phyloP scores from a whole-genome alignment of 495 filamentous ascomycete species.

The Staphylotrichum longicolle region DNA sequence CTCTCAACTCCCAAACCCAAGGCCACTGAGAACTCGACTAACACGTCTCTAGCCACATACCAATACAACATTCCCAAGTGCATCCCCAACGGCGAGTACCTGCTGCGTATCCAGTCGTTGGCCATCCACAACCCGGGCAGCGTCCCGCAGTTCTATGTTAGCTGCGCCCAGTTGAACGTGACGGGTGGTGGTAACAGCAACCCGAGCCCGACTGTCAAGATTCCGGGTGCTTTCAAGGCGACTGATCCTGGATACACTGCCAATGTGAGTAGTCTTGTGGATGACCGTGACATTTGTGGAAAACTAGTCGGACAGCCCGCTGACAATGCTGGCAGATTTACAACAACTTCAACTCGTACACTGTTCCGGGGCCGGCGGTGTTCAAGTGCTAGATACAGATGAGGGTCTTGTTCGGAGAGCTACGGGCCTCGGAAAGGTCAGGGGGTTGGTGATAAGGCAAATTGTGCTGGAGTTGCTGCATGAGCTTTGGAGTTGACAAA shows the following conservation, averaged over 20 bases:
- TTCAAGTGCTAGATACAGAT: slow-evolving; percentile 22
- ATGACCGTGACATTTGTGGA: background rate
- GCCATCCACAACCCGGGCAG: slow-evolving; percentile 58
- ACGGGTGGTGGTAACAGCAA: slow-evolving; percentile 1
- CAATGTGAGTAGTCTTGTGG: slow-evolving; percentile 29
- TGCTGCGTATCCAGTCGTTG: slow-evolving; percentile 61
- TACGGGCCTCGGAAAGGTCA: too few relatives aligned
- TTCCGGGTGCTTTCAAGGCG: slow-evolving; percentile 55
- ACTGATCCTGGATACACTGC: slow-evolving; percentile 55
- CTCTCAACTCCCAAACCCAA: too few relatives aligned
- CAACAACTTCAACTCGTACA: slow-evolving; percentile 51
- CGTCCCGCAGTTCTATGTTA: slow-evolving; percentile 54
- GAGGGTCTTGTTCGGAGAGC: too few relatives aligned
- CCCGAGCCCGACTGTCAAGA: slow-evolving; percentile 46
- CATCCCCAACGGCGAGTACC: slow-evolving; percentile 58
- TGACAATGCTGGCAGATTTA: slow-evolving; percentile 42
- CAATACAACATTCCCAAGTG: slow-evolving; percentile 53
- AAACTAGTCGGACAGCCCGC: background rate
- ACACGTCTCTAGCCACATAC: slow-evolving; percentile 40
- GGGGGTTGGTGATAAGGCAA: too few relatives aligned
- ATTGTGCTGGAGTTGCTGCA: too few relatives aligned
- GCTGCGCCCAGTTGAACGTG: slow-evolving; percentile 49
- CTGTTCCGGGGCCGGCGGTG: slow-evolving; percentile 49
- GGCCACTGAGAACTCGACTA: background rate
- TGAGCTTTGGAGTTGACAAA: too few relatives aligned